A percentile compares a stretch with the other conserved stretches of the same genome.
phyloP scores from a whole-genome alignment of 2,329 filamentous ascomycete genomes.

The Ascochyta rabiei region DNA sequence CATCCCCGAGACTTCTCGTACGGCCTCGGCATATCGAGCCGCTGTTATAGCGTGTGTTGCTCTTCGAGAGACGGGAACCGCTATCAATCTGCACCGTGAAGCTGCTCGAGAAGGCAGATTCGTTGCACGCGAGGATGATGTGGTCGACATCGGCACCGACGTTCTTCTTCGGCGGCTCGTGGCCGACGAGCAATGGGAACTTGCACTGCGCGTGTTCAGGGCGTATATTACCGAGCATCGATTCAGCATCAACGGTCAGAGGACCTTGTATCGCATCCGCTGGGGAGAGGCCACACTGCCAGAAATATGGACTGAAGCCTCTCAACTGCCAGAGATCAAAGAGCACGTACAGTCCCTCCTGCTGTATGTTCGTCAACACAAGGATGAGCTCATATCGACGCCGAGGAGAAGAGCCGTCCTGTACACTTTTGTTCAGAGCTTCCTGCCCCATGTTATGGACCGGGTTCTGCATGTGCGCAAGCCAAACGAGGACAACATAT shows the following conservation, averaged over 20 bases:
- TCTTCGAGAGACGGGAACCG: conserved; percentile 46
- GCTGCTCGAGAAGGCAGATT: background rate
- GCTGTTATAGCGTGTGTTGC: conserved; percentile 53
- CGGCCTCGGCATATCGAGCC: conserved; percentile 52
- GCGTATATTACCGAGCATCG: conserved; percentile 12
- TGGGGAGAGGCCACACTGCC: conserved; percentile 16
- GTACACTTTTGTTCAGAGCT: conserved; percentile 31
- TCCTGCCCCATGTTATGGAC: conserved; percentile 37
- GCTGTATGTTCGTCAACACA: conserved; percentile 30
- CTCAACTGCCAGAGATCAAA: conserved; percentile 31
- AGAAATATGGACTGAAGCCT: conserved; percentile 33
- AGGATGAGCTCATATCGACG: conserved; percentile 26
- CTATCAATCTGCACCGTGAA: conserved; percentile 47
- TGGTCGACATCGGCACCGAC: conserved; percentile 34
- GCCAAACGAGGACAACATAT: conserved; percentile 35
- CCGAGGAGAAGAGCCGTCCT: conserved; percentile 15
- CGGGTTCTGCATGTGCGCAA: conserved; percentile 24
- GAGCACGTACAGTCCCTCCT: conserved; percentile 38
- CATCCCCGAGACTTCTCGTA: conserved; percentile 47
- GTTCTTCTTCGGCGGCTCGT: conserved; percentile 39
- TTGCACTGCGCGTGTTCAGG: conserved; percentile 37
- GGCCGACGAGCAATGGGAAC: conserved; percentile 44
- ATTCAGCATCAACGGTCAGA: conserved; percentile 5
- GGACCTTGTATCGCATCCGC: conserved; percentile 5
- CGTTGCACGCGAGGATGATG: conserved; percentile 2